phyloP scores from a whole-genome alignment of 2,329 filamentous ascomycete species.

The Elsinoe necatrix region DNA sequence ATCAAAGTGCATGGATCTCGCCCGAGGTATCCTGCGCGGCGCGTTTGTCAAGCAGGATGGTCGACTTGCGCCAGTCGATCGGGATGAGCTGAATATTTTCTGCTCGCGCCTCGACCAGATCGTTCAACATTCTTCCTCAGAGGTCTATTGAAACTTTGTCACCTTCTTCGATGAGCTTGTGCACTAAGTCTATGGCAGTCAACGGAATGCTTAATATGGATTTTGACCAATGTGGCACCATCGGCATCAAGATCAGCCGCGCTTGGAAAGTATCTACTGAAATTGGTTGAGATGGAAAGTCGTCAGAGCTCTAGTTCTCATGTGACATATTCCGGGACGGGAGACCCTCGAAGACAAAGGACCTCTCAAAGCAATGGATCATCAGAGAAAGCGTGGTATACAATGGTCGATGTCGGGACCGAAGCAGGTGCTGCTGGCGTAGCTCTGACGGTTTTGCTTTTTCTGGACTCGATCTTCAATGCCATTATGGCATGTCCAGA shows the following conservation, averaged over 20 bases:
- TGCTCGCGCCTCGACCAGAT: constrained; percentile 15
- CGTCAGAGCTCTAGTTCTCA: background rate
- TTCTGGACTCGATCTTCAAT: background rate
- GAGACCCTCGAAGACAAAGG: background rate
- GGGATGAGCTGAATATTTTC: constrained; percentile 15
- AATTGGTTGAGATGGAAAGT: background rate
- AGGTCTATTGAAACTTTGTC: constrained; percentile 16
- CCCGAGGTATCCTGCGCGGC: constrained; percentile 8
- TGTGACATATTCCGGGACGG: constrained; percentile 10
- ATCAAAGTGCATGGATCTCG: constrained; percentile 2
- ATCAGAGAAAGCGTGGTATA: background rate
- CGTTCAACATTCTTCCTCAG: constrained; percentile 8
- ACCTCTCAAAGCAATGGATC: constrained; percentile 3
- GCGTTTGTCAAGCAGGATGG: constrained; percentile 5
- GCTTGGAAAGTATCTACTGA: constrained; percentile 18
- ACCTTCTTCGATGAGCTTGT: background rate
- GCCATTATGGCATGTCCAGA: background rate
- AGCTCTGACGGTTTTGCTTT: background rate
- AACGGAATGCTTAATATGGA: constrained; percentile 18
- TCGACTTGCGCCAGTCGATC: constrained; percentile 11
- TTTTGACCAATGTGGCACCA: constrained; percentile 16
- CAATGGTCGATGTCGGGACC: background rate
- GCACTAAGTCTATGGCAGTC: constrained; percentile 19
- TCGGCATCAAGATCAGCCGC: constrained; percentile 16
- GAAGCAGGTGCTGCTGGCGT: background rate